phyloP scores from a whole-genome alignment of 2,329 filamentous ascomycete species.

The Aureobasidium sp. region DNA sequence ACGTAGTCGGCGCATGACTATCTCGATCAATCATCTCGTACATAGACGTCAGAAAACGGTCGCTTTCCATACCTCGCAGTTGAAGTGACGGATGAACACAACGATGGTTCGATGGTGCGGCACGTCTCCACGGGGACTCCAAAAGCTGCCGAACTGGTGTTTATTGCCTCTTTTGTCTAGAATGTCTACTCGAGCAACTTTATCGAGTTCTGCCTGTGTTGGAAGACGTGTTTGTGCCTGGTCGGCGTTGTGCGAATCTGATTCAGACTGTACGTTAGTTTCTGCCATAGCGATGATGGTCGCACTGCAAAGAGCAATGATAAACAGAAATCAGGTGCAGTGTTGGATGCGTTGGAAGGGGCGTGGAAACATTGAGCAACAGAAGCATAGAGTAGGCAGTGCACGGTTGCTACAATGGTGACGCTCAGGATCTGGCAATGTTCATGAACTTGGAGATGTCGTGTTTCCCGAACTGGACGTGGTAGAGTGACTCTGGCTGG shows the following conservation, averaged over 20 bases:
- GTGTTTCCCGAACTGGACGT: too few species aligned
- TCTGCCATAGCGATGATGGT: neutral
- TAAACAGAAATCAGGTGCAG: too few species aligned
- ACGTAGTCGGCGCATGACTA: conserved; percentile 31
- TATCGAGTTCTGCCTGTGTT: conserved; percentile 6
- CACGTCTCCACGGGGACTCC: neutral
- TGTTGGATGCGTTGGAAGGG: too few species aligned
- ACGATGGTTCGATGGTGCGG: conserved; percentile 25
- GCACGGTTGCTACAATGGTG: too few species aligned
- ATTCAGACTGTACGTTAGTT: neutral
- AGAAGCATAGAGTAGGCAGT: too few species aligned
- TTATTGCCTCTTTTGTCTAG: conserved; percentile 7
- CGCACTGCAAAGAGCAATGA: too few species aligned
- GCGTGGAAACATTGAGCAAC: too few species aligned
- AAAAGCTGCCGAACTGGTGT: conserved; percentile 1
- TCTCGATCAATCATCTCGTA: neutral
- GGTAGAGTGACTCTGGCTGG: too few species aligned
- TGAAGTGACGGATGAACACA: conserved; percentile 36
- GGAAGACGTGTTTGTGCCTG: neutral
- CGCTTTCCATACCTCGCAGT: conserved; percentile 29
- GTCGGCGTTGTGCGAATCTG: neutral
- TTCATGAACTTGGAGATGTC: too few species aligned
- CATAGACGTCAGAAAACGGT: neutral
- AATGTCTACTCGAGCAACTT: neutral
- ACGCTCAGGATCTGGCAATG: too few species aligned